Evolutionary conservation across 192 early-diverging fungal genomes (phyloP), one percentile per base, ranked within the genome.

Genomic region (Coemansia sp.): DNA sequence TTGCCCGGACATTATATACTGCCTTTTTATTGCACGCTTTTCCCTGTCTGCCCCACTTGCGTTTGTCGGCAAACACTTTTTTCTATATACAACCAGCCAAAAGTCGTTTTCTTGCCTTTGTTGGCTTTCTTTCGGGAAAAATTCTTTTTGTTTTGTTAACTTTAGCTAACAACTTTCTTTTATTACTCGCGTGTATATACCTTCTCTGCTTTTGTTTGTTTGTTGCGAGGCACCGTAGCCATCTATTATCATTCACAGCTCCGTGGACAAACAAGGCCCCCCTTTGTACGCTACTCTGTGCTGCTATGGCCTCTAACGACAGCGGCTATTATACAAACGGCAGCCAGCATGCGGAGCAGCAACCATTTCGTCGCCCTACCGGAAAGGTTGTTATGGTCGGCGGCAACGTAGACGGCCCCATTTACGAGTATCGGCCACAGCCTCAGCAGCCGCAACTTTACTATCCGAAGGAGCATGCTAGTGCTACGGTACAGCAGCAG

Each of bases 281-380:
- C 38, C 38, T 40, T 40, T 23, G 20, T 23, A 32, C 13, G 15
- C 59, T 15, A 29, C 22, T 19, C 54, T 36, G 20, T 38, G 45
- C 32, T 36, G 41, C 65, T 52, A 66, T 65, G 63, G 59, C 70
- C 29, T 54, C 61, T 6, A 70, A 70, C 56, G 52, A 59, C 34
- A 46, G 49, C 22, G 63, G 63, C 52, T 66, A 72, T 59, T 64
- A 70, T 43, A n/a, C 48, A 35, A 35, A 33, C 35, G 17, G 35
- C 62, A 41, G 50, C 50, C 32, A 20, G 20, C 17, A 52, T 36
- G 61, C 36, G 43, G 61, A 20, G 32, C 61, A 45, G 43, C 59
- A 33, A 0, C n/a, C 50, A 32, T 80, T 80, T 42, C 77, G 77
- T 40, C 66, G 72, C 9, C 59, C 72, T 20, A 74, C 73, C 10